Percentiles rank a stretch among this genome's conserved stretches.
Evolutionary conservation across 768 basidiomycete species (phyloP).

Genomic region (Xerocomellus chrysenteron): DNA sequence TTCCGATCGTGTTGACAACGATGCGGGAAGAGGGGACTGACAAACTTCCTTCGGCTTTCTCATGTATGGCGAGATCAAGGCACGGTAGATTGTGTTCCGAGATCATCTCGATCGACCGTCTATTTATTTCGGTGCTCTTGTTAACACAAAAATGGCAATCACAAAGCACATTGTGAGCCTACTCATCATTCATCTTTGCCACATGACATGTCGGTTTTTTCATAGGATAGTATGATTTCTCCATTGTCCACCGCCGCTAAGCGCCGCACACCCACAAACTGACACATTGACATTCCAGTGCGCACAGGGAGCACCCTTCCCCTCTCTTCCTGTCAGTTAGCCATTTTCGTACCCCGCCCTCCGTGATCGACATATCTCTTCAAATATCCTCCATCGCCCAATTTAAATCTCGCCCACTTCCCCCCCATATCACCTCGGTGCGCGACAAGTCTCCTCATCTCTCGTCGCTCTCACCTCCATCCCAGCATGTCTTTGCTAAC

Average conservation of each 20-base stretch:
- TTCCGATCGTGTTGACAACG: not conserved
- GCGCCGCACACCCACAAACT: not conserved
- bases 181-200: not conserved
- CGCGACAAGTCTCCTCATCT: not conserved
- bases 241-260: conserved; percentile 12
- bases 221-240: not conserved
- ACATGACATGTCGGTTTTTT: not conserved
- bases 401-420: conserved; percentile 25
- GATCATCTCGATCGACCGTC: conserved; percentile 5
- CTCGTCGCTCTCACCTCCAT: not conserved
- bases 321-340: not conserved
- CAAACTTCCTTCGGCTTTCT: not conserved
- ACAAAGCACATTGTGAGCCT: conserved; percentile 13
- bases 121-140: conserved; percentile 22
- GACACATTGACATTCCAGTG: not conserved
- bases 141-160: conserved; percentile 20
- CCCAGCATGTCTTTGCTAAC: conserved; percentile 1
- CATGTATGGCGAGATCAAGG: conserved; percentile 11
- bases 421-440: not conserved
- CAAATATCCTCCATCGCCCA: conserved; percentile 9
- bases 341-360: conserved; percentile 19
- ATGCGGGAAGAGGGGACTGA: not conserved
- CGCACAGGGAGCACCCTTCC: not conserved
- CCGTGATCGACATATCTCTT: conserved; percentile 16
- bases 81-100: conserved; percentile 15